Conservation (phyloP, 768 basidiomycete species). For the Punctularia strigosozonata region DNA sequence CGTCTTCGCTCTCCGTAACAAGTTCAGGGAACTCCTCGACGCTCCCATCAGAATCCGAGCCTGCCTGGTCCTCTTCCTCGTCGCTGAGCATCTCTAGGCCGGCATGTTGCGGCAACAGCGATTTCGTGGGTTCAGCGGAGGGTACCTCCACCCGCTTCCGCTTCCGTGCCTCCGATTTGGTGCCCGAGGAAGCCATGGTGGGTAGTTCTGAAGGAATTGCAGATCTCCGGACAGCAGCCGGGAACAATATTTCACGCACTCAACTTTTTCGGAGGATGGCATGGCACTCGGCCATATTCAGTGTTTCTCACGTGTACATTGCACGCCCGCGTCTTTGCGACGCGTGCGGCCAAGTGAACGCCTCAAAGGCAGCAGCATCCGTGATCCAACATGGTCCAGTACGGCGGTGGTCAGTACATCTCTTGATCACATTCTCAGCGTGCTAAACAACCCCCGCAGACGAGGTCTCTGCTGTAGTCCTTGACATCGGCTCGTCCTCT, state of each 20-base stretch:
- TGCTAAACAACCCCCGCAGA: slow-evolving; percentile 33
- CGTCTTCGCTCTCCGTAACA: slow-evolving; percentile 27
- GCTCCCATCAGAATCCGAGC: slow-evolving; percentile 19
- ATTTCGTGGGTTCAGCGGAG: slow-evolving; percentile 11
- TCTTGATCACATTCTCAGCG: neutral
- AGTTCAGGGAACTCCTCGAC: slow-evolving; percentile 19
- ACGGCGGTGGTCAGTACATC: slow-evolving; percentile 68
- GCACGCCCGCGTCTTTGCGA: too few species aligned
- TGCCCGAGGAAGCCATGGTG: slow-evolving; percentile 22
- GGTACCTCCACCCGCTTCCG: slow-evolving; percentile 43
- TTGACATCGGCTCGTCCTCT: slow-evolving; percentile 88
- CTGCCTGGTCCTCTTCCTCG: slow-evolving; percentile 17
- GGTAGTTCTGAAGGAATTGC: too few species aligned
- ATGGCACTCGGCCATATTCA: too few species aligned
- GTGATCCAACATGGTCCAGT: slow-evolving; percentile 64
- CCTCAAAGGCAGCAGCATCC: too few species aligned
- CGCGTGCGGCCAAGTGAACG: too few species aligned
- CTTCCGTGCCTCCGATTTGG: slow-evolving; percentile 34
- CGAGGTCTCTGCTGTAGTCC: slow-evolving; percentile 92
- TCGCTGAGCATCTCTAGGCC: slow-evolving; percentile 48
- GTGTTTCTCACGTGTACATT: too few species aligned
- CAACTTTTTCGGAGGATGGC: too few species aligned
- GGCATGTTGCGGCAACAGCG: slow-evolving; percentile 27
- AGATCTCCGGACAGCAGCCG: too few species aligned
- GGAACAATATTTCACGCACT: too few species aligned